Evolutionary conservation across 2,329 filamentous ascomycete species (phyloP).

Genomic region (Mariannaea sp.): DNA sequence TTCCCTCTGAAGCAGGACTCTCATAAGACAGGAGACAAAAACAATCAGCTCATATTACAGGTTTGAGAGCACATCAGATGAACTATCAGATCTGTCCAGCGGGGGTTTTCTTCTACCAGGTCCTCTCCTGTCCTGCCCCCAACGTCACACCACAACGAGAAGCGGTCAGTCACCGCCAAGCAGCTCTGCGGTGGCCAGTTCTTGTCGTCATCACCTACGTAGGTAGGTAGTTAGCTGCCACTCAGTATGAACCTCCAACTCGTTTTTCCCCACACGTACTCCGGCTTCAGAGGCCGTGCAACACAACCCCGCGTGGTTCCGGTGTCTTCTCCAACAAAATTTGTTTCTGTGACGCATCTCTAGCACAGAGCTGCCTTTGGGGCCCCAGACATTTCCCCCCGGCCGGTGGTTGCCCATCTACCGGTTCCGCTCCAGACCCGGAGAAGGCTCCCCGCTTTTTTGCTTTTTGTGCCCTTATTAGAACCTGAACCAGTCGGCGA

Average conservation of each 20-base stretch:
- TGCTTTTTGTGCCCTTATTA: not conserved
- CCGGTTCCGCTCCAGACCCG: slow-evolving; percentile 23
- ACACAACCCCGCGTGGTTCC: slow-evolving; percentile 21
- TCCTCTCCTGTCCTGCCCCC: slow-evolving; percentile 17
- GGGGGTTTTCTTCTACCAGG: not conserved
- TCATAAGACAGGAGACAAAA: not conserved
- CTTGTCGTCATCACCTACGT: slow-evolving; percentile 1
- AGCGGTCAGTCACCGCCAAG: slow-evolving; percentile 18
- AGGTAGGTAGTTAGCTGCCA: not conserved
- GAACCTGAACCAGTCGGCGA: too few relatives aligned
- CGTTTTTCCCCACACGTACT: slow-evolving; percentile 20
- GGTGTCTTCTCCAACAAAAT: slow-evolving; percentile 4
- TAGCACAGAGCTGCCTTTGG: slow-evolving; percentile 7
- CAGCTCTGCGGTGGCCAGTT: not conserved
- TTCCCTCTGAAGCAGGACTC: slow-evolving; percentile 36
- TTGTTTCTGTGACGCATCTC: not conserved
- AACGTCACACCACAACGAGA: slow-evolving; percentile 30
- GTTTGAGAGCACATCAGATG: slow-evolving; percentile 15
- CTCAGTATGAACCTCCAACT: not conserved
- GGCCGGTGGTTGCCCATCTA: slow-evolving; percentile 10
- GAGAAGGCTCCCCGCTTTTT: slow-evolving; percentile 14
- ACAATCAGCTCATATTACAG: slow-evolving; percentile 10
- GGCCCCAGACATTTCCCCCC: slow-evolving; percentile 29
- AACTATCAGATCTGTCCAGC: slow-evolving; percentile 18
- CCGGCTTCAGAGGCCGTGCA: slow-evolving; percentile 7